Conservation (phyloP, 345 rosid genomes). For the Populus alba region DNA sequence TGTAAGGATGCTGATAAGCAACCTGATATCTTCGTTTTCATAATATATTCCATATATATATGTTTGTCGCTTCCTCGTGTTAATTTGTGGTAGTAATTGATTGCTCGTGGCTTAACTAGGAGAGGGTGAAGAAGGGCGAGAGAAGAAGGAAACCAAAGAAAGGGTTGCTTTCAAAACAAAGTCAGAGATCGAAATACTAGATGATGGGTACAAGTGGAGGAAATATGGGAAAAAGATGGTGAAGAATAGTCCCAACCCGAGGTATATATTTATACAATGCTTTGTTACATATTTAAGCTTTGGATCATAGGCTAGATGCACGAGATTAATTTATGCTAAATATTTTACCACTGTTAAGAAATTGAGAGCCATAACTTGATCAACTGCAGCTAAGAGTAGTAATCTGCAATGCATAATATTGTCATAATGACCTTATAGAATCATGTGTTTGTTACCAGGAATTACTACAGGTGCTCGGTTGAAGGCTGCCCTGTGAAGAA, state of each 20-base stretch:
- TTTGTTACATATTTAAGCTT: no score
- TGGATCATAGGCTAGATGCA: no score
- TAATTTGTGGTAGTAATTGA: not conserved
- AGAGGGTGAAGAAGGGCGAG: slow-evolving; percentile 20
- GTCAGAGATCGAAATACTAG: slow-evolving; percentile 76
- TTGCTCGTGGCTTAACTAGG: not conserved
- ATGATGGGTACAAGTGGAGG: slow-evolving; percentile 94
- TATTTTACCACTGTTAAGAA: no score
- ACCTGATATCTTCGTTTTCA: no score
- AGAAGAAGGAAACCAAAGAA: slow-evolving; percentile 45
- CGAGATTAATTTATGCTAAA: no score
- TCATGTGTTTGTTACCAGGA: slow-evolving; percentile 39
- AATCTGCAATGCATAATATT: not conserved
- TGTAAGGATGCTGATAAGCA: not conserved
- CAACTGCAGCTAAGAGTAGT: no score
- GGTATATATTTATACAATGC: slow-evolving; percentile 36
- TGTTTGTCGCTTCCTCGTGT: no score
- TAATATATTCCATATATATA: no score
- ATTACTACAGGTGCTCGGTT: slow-evolving; percentile 70
- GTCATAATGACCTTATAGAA: no score
- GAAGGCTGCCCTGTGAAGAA: slow-evolving; percentile 88
- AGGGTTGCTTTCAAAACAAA: slow-evolving; percentile 76
- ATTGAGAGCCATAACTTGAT: not conserved
- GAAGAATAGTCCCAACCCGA: slow-evolving; percentile 86
- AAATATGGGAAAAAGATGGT: slow-evolving; percentile 98